phyloP scores from a whole-genome alignment of 345 rosid genomes.

The Nephelium lappaceum region DNA sequence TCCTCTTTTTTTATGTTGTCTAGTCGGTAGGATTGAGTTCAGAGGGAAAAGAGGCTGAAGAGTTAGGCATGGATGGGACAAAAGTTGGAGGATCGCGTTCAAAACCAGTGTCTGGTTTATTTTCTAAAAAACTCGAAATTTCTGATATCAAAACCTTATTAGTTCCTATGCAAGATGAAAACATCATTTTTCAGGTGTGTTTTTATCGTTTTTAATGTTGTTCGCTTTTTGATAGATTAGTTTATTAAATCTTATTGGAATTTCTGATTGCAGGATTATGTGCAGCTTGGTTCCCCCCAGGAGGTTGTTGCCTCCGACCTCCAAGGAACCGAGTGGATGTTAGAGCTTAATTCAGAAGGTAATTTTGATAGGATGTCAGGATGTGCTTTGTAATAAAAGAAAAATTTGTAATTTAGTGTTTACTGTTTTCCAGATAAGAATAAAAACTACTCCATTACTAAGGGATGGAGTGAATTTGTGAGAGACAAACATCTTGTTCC shows the following conservation, averaged over 20 bases:
- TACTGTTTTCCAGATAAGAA: constrained; percentile 57
- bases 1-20: not conserved
- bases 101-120: constrained; percentile 72
- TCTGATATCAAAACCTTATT: not conserved
- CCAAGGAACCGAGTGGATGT: constrained; percentile 86
- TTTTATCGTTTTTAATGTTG: not conserved
- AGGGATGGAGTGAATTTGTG: not conserved
- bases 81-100: constrained; percentile 37
- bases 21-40: constrained; percentile 18
- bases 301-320: constrained; percentile 84
- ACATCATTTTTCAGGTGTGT: constrained; percentile 71
- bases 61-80: constrained; percentile 52
- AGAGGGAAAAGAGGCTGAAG: constrained; percentile 54
- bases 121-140: constrained; percentile 66
- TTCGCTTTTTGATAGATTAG: not conserved
- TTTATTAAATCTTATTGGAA: not conserved
- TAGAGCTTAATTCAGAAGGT: constrained; percentile 19
- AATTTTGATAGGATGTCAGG: constrained; percentile 42
- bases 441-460: not conserved
- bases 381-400: constrained; percentile 34
- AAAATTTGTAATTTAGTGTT: not conserved
- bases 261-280: constrained; percentile 56
- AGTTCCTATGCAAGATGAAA: constrained; percentile 53
- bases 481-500: not conserved
- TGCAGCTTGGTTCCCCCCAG: constrained; percentile 82